These are phyloP conservation scores for Grammothele lineata DNA, from an alignment of 768 basidiomycete genomes.

Conservation along the genomic window DNA sequence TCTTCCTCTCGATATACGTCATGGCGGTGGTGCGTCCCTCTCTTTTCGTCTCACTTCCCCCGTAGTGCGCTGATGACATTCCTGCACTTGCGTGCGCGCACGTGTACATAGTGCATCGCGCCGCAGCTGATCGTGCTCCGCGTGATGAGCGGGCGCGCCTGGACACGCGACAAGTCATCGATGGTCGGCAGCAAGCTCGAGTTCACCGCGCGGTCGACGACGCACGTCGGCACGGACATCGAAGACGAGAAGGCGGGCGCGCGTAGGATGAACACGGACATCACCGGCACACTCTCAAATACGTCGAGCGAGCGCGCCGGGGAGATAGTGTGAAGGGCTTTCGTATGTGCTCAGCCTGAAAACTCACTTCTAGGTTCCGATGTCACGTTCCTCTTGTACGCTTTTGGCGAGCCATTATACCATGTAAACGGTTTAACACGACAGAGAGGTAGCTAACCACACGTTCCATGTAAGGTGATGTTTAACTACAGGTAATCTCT, in stretches of 20 bases:
- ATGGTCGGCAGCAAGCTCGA: constrained; percentile 7
- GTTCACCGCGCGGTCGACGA: constrained; percentile 7
- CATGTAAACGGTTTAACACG: too few species aligned
- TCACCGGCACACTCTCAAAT: background rate
- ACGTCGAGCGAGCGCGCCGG: background rate
- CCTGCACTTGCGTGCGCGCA: too few species aligned
- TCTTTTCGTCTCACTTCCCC: background rate
- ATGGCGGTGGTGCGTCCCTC: constrained; percentile 31
- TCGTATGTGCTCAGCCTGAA: too few species aligned
- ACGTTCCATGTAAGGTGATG: too few species aligned
- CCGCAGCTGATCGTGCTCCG: constrained; percentile 16
- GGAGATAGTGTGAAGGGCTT: too few species aligned
- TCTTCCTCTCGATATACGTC: constrained; percentile 35
- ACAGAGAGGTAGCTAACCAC: too few species aligned
- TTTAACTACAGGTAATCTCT: too few species aligned
- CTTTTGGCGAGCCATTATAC: too few species aligned
- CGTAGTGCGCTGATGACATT: too few species aligned
- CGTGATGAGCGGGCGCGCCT: constrained; percentile 12
- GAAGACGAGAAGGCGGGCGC: background rate
- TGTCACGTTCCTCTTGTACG: too few species aligned
- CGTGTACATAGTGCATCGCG: constrained; percentile 5
- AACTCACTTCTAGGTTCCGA: too few species aligned
- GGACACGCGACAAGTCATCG: constrained; percentile 8
- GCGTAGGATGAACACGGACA: background rate
- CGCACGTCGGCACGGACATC: background rate